Conservation (phyloP, 2,329 filamentous ascomycete genomes). For the Kalaharituber pfeilii region DNA sequence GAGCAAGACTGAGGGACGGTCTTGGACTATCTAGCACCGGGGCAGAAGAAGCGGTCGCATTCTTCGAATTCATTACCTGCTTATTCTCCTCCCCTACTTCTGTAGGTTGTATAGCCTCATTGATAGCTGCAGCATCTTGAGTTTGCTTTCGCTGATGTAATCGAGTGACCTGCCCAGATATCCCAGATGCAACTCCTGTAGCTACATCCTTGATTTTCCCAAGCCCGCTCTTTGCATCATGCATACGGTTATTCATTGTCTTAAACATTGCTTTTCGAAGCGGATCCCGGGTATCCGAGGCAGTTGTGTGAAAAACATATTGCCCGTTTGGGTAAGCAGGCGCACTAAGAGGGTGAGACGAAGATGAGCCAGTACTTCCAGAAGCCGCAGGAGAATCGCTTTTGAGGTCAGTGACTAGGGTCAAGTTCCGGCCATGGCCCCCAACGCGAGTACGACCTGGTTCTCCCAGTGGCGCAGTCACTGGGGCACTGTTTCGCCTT, state of each 20-base stretch:
- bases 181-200: conserved; percentile 32
- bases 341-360: neutral
- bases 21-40: neutral
- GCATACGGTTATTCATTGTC: conserved; percentile 60
- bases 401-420: neutral
- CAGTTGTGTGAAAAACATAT: conserved; percentile 31
- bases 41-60: neutral
- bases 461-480: neutral
- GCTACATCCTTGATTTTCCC: conserved; percentile 76
- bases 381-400: neutral
- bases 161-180: neutral
- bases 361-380: neutral
- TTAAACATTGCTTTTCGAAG: conserved; percentile 54
- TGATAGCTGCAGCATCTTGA: neutral
- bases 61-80: neutral
- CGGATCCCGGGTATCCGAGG: conserved; percentile 38
- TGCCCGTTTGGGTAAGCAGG: neutral
- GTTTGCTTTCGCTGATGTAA: neutral
- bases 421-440: neutral
- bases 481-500: neutral
- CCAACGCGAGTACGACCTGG: neutral
- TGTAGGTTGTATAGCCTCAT: neutral
- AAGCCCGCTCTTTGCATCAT: conserved; percentile 64
- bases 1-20: neutral
- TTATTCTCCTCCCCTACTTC: no score